Conservation (phyloP, 1,284 basidiomycete genomes). For the Trichosporon sp. region DNA sequence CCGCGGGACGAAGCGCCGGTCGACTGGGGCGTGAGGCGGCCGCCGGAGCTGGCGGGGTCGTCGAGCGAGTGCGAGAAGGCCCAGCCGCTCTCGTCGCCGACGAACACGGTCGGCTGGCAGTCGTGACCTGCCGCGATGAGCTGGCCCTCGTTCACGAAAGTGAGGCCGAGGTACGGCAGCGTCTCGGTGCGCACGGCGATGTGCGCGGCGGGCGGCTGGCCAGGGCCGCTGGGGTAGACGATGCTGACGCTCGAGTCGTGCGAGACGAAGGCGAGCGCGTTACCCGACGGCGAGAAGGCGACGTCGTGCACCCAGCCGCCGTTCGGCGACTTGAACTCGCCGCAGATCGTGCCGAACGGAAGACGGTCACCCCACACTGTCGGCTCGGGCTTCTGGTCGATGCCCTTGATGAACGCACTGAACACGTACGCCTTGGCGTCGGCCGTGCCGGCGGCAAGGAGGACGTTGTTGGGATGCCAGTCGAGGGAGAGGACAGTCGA, state of each 20-base stretch:
- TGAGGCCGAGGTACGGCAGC: conserved; percentile 73
- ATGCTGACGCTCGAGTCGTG: conserved; percentile 86
- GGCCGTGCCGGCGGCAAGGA: conserved; percentile 87
- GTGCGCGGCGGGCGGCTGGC: conserved; percentile 51
- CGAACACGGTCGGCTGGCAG: conserved; percentile 87
- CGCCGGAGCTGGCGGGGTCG: conserved; percentile 52
- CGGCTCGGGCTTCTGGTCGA: conserved; percentile 88
- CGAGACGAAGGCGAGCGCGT: conserved; percentile 83
- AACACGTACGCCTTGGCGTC: conserved; percentile 98
- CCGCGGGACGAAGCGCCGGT: conserved; percentile 47
- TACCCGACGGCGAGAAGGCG: conserved; percentile 90
- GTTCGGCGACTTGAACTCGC: conserved; percentile 78
- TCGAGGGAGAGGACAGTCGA: conserved; percentile 90
- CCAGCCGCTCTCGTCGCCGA: conserved; percentile 69
- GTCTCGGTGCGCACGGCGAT: conserved; percentile 68
- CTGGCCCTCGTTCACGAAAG: conserved; percentile 74
- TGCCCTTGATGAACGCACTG: conserved; percentile 97
- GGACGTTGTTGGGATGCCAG: conserved; percentile 96
- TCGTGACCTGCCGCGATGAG: conserved; percentile 94
- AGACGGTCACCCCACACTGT: conserved; percentile 96
- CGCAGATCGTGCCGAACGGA: conserved; percentile 96
- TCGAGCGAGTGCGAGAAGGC: conserved; percentile 72
- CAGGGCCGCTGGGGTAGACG: conserved; percentile 72
- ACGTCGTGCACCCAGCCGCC: conserved; percentile 98
- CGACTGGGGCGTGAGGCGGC: conserved; percentile 34